Percentiles rank a stretch among this genome's conserved stretches.
phyloP scores from a whole-genome alignment of 768 basidiomycete species.

The Gautieria morchelliformis region DNA sequence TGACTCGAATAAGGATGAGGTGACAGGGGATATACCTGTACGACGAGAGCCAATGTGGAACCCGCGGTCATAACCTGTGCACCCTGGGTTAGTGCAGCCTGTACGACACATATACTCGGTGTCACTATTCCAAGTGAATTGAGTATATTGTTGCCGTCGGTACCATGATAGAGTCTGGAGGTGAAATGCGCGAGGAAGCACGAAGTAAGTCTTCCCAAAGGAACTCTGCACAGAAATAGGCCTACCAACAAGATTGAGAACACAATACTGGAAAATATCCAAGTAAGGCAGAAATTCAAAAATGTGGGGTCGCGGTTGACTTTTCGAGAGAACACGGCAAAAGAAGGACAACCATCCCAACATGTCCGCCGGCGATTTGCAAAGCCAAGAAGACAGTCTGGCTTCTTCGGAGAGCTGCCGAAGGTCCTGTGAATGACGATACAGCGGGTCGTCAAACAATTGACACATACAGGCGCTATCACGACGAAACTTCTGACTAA shows the following conservation, averaged over 20 bases:
- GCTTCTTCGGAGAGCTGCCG: background rate
- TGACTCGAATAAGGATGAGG: too few species aligned
- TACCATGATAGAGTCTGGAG: too few species aligned
- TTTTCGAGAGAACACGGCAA: constrained; percentile 33
- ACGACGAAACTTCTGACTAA: background rate
- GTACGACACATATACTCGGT: constrained; percentile 34
- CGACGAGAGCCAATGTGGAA: too few species aligned
- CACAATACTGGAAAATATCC: too few species aligned
- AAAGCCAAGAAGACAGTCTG: too few species aligned
- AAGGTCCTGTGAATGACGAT: background rate
- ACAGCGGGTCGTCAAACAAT: background rate
- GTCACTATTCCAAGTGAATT: constrained; percentile 16
- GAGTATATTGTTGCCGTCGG: background rate
- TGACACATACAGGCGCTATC: background rate
- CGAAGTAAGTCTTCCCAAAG: too few species aligned
- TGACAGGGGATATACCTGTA: background rate
- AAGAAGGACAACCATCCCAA: constrained; percentile 41
- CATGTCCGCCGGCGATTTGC: constrained; percentile 44
- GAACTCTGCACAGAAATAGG: too few species aligned
- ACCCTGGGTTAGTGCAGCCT: constrained; percentile 45
- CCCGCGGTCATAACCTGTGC: constrained; percentile 18
- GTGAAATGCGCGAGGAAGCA: too few species aligned
- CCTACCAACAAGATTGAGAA: too few species aligned
- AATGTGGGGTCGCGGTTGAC: too few species aligned
- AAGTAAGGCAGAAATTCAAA: too few species aligned